Percentiles rank a stretch among this genome's conserved stretches.
These are phyloP conservation scores for Aphanomyces stellatus DNA, from an alignment of 352 stramenopile genomes.

Conservation along the genomic window DNA sequence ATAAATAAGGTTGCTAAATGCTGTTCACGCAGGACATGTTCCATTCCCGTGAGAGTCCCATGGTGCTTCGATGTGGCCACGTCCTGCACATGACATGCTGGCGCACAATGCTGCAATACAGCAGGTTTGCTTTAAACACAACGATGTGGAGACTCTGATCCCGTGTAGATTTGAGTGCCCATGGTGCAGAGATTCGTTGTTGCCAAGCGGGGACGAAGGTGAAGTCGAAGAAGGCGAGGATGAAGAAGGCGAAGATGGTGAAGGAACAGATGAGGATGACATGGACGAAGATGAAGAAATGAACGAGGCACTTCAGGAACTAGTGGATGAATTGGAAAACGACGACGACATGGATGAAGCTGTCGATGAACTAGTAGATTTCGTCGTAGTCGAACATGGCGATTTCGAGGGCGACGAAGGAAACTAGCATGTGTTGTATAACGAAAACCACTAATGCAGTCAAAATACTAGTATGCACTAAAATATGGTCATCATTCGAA, in stretches of 20 bases:
- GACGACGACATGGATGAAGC: conserved; percentile 21
- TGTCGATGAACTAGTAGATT: conserved; percentile 15
- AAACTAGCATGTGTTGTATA: too few relatives aligned
- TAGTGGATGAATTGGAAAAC: not conserved
- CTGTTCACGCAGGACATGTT: conserved; percentile 41
- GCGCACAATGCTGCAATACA: conserved; percentile 49
- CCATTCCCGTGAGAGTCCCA: conserved; percentile 57
- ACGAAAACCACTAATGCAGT: too few relatives aligned
- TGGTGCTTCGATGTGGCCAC: conserved; percentile 63
- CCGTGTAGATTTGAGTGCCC: conserved; percentile 46
- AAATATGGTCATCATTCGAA: not conserved
- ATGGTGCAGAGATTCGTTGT: conserved; percentile 47
- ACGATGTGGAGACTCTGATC: not conserved
- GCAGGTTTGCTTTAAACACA: conserved; percentile 27
- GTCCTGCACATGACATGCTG: conserved; percentile 65
- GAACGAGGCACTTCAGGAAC: conserved; percentile 10
- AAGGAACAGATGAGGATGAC: conserved; percentile 21
- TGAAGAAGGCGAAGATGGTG: conserved; percentile 18
- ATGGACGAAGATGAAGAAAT: conserved; percentile 8
- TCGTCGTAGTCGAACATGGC: too few relatives aligned
- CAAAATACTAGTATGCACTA: not conserved
- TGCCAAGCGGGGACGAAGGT: conserved; percentile 24
- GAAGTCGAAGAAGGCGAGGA: conserved; percentile 21
- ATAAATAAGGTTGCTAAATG: too few relatives aligned
- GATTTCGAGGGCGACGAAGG: too few relatives aligned